phyloP scores from a whole-genome alignment of 495 filamentous ascomycete species.

The Podospora didyma region DNA sequence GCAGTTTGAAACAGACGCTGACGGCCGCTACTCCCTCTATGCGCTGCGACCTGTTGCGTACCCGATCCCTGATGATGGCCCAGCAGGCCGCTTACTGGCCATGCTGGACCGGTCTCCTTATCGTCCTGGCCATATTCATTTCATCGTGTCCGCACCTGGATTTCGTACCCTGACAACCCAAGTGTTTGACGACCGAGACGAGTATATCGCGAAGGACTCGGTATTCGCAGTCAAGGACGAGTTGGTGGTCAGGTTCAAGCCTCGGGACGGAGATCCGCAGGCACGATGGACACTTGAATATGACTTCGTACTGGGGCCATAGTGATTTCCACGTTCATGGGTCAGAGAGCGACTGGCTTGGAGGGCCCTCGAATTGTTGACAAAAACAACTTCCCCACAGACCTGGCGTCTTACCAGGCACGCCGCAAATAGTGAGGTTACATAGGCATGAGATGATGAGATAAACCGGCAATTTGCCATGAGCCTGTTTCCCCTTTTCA shows the following conservation, averaged over 20 bases:
- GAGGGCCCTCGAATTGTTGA: background rate
- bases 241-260: conserved; percentile 62
- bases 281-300: conserved; percentile 58
- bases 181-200: conserved; percentile 64
- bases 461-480: too few relatives aligned
- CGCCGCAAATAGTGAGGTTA: too few relatives aligned
- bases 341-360: background rate
- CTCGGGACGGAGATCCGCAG: conserved; percentile 53
- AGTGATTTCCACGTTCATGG: background rate
- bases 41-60: conserved; percentile 68
- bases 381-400: too few relatives aligned
- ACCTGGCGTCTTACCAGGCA: too few relatives aligned
- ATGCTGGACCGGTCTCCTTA: conserved; percentile 66
- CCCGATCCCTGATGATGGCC: conserved; percentile 65
- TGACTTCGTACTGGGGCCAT: conserved; percentile 43
- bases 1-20: conserved; percentile 60
- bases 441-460: too few relatives aligned
- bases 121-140: conserved; percentile 75
- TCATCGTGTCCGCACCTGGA: conserved; percentile 46
- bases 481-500: too few relatives aligned
- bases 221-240: conserved; percentile 79
- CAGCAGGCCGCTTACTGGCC: conserved; percentile 46
- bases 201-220: conserved; percentile 60
- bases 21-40: conserved; percentile 65
- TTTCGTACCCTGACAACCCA: conserved; percentile 62